Evolutionary conservation across 805 yeast genomes (phyloP).

Genomic region (Scheffersomyces lignosus): DNA sequence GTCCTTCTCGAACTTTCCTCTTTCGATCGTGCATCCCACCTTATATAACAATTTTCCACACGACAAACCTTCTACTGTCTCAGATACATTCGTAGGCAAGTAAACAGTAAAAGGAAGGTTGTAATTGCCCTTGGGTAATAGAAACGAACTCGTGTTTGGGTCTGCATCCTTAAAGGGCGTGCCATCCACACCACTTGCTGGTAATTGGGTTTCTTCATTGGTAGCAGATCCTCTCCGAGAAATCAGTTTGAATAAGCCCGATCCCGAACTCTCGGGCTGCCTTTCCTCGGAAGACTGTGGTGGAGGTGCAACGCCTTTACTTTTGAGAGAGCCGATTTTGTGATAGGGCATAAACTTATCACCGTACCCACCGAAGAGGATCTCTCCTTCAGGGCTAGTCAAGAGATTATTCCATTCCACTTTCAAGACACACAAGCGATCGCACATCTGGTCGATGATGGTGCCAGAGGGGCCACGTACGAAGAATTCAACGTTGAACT

Average conservation of each 20-base stretch:
- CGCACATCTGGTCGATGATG: constrained; percentile 34
- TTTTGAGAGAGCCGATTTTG: constrained; percentile 19
- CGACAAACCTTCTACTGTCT: constrained; percentile 51
- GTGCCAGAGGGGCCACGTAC: constrained; percentile 30
- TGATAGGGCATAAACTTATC: constrained; percentile 25
- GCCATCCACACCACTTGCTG: constrained; percentile 41
- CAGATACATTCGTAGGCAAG: constrained; percentile 49
- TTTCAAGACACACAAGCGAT: constrained; percentile 38
- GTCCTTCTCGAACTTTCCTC: constrained; percentile 44
- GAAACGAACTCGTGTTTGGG: constrained; percentile 37
- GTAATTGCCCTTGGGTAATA: constrained; percentile 53
- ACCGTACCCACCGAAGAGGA: constrained; percentile 44
- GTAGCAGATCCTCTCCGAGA: constrained; percentile 10
- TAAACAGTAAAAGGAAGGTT: constrained; percentile 46
- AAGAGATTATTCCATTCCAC: constrained; percentile 52
- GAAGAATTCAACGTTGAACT: constrained; percentile 41
- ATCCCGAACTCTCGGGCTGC: no score
- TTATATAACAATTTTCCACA: constrained; percentile 45
- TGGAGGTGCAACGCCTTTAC: constrained; percentile 1
- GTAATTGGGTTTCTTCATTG: constrained; percentile 12
- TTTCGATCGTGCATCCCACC: constrained; percentile 40
- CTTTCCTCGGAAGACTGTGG: constrained; percentile 29
- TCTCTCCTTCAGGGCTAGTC: constrained; percentile 35
- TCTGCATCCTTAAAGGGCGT: constrained; percentile 40
- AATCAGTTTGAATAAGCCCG: constrained; percentile 13